phyloP scores from a whole-genome alignment of 192 early-diverging fungal species.

The Gryganskiella cystojenkinii region DNA sequence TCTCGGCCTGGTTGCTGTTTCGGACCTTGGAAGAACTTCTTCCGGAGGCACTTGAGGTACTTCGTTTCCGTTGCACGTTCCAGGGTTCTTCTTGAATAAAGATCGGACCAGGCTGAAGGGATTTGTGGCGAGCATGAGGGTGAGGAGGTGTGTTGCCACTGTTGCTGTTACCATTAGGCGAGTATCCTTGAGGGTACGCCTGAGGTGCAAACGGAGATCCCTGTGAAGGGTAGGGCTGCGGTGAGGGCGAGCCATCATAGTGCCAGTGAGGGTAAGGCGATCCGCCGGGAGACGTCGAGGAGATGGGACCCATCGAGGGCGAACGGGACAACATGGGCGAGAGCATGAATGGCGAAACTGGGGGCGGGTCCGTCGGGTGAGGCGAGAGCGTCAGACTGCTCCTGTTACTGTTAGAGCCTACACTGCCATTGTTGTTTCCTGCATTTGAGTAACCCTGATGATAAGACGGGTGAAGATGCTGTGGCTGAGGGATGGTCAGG shows the following conservation, averaged over 20 bases:
- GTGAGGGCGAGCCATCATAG: constrained; percentile 19
- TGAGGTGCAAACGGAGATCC: constrained; percentile 10
- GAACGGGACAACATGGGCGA: constrained; percentile 37
- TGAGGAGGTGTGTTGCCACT: not conserved
- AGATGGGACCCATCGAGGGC: constrained; percentile 33
- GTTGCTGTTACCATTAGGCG: not conserved
- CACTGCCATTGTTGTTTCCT: not conserved
- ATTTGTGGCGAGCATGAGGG: constrained; percentile 15
- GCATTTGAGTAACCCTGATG: constrained; percentile 2
- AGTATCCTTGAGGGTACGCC: constrained; percentile 4
- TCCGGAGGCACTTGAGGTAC: constrained; percentile 25
- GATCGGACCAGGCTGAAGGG: constrained; percentile 31
- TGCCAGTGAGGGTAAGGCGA: constrained; percentile 40
- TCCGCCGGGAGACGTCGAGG: constrained; percentile 22
- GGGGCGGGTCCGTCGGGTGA: constrained; percentile 24
- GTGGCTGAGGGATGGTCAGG: constrained; percentile 43
- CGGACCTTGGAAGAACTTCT: not conserved
- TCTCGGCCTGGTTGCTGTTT: not conserved
- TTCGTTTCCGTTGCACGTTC: constrained; percentile 36
- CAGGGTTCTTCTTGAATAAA: constrained; percentile 52
- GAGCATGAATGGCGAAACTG: constrained; percentile 41
- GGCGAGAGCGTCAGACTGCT: constrained; percentile 41
- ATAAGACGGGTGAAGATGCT: constrained; percentile 43
- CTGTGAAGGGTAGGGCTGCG: constrained; percentile 9
- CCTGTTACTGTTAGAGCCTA: constrained; percentile 29